Percentiles rank a stretch among this genome's conserved stretches.
phyloP scores from a whole-genome alignment of 2,329 filamentous ascomycete species.

The Ambrosiella beaveri region DNA sequence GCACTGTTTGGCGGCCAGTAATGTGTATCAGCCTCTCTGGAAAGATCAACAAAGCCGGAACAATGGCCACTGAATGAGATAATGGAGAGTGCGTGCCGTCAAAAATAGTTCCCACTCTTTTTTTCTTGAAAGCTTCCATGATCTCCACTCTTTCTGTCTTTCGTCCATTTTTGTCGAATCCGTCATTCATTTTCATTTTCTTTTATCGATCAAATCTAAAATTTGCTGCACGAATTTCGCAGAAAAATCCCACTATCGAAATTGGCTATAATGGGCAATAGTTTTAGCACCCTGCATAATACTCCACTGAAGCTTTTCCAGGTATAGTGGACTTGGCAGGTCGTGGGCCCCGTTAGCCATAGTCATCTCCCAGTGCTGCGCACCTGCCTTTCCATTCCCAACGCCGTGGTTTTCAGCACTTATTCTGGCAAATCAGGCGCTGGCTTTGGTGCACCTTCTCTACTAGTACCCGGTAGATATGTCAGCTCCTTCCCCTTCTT shows the following conservation, averaged over 20 bases:
- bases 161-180: background rate
- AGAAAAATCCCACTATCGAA: background rate
- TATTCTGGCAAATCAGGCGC: background rate
- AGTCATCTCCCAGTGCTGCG: background rate
- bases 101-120: background rate
- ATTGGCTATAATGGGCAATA: slow-evolving; percentile 3
- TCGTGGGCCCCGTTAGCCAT: background rate
- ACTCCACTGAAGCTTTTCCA: background rate
- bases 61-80: background rate
- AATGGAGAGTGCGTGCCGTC: background rate
- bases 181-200: background rate
- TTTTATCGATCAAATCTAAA: background rate
- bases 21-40: background rate
- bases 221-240: background rate
- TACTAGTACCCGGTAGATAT: background rate
- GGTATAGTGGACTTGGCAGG: too few species aligned
- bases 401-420: background rate
- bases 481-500: slow-evolving; percentile 4
- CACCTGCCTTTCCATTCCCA: background rate
- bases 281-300: slow-evolving; percentile 2
- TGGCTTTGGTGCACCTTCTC: background rate
- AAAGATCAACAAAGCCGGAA: background rate
- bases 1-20: background rate
- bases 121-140: background rate
- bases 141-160: background rate